A percentile compares a stretch with the other conserved stretches of the same genome.
Evolutionary conservation across 1,284 basidiomycete species (phyloP).

Genomic region (Grifola frondosa): DNA sequence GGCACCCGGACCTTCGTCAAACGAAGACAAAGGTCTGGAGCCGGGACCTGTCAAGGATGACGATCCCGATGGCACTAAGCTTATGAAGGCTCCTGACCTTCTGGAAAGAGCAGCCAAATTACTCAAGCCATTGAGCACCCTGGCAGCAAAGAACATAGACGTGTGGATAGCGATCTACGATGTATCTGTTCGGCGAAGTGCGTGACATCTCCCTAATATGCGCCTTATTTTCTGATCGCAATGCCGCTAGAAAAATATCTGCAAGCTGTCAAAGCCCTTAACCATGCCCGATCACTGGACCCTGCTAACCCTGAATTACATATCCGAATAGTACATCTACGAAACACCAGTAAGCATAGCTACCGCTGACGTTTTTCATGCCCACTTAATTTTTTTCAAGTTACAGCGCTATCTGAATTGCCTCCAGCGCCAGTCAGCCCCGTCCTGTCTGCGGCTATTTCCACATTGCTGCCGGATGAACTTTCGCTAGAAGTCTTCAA

Average conservation of each 20-base stretch:
- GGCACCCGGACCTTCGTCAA: slow-evolving; percentile 35
- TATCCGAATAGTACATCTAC: slow-evolving; percentile 69
- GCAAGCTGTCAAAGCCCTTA: slow-evolving; percentile 75
- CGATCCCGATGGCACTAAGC: slow-evolving; percentile 79
- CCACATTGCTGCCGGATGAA: slow-evolving; percentile 55
- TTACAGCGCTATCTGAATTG: slow-evolving; percentile 39
- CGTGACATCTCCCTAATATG: slow-evolving; percentile 26
- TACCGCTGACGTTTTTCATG: too few relatives aligned
- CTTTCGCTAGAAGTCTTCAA: slow-evolving; percentile 67
- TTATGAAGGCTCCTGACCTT: slow-evolving; percentile 65
- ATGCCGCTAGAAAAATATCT: slow-evolving; percentile 68
- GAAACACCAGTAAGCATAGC: too few relatives aligned
- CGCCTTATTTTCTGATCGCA: background rate
- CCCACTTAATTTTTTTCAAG: too few relatives aligned
- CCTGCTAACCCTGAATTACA: slow-evolving; percentile 69
- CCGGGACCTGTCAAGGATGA: slow-evolving; percentile 65
- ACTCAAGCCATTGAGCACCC: slow-evolving; percentile 63
- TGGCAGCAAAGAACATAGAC: slow-evolving; percentile 56
- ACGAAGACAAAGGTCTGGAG: slow-evolving; percentile 79
- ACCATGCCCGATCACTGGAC: slow-evolving; percentile 56
- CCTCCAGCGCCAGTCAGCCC: slow-evolving; percentile 45
- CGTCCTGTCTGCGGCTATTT: slow-evolving; percentile 45
- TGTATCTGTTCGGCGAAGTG: slow-evolving; percentile 77
- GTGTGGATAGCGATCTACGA: slow-evolving; percentile 82
- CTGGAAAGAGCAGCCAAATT: slow-evolving; percentile 79